phyloP scores from a whole-genome alignment of 257 asterid species.

The Ophiorrhiza pumila region DNA sequence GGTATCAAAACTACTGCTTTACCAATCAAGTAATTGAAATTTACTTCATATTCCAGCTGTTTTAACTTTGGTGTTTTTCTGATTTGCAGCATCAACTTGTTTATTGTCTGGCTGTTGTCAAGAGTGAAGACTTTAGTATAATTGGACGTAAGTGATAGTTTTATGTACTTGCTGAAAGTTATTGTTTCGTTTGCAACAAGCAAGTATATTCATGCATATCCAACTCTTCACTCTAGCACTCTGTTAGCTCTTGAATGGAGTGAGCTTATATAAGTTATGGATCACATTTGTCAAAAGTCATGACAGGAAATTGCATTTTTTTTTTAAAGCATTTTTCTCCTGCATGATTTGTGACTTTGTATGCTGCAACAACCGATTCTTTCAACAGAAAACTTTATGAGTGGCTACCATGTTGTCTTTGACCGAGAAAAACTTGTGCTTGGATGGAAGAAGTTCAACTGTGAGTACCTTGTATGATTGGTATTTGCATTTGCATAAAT shows the following conservation, averaged over 20 bases:
- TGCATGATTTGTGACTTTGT: not conserved
- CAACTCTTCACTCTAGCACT: not conserved
- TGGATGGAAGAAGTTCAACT: slow-evolving; percentile 72
- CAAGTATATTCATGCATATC: not conserved
- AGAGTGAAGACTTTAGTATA: slow-evolving; percentile 69
- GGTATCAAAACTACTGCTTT: slow-evolving; percentile 6
- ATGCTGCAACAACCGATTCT: slow-evolving; percentile 2
- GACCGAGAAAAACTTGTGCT: slow-evolving; percentile 79
- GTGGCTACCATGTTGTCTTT: slow-evolving; percentile 76
- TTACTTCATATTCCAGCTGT: not conserved
- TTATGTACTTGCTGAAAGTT: not conserved
- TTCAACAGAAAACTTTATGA: slow-evolving; percentile 73
- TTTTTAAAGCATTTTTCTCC: not conserved
- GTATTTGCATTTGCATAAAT: not conserved
- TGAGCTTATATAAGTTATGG: too few species aligned
- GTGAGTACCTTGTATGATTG: slow-evolving; percentile 38
- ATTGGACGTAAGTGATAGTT: slow-evolving; percentile 67
- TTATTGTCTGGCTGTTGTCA: slow-evolving; percentile 78
- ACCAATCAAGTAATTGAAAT: slow-evolving; percentile 5
- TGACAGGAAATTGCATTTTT: not conserved
- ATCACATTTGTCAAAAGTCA: not conserved
- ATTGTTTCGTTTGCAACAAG: not conserved
- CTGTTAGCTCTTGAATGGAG: too few species aligned
- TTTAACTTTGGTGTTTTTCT: not conserved
- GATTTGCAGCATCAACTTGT: slow-evolving; percentile 53